These are phyloP conservation scores for Inonotus hispidus DNA, from an alignment of 1,284 basidiomycete genomes.

Conservation along the genomic window DNA sequence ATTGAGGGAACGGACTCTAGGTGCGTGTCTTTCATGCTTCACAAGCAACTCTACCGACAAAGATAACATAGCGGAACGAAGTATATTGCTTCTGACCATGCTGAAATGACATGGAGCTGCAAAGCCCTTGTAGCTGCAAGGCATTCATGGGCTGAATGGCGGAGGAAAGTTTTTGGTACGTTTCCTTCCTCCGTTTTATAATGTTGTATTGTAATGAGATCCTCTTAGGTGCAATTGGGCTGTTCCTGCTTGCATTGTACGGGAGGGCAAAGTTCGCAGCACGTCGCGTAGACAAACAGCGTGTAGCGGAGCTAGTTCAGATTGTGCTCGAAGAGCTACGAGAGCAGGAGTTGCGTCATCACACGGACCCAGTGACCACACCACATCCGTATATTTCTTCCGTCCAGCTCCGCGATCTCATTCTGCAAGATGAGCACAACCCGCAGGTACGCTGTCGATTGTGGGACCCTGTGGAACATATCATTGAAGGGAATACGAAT, in stretches of 20 bases:
- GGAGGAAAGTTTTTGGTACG: slow-evolving; percentile 61
- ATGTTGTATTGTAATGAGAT: slow-evolving; percentile 25
- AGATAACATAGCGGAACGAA: slow-evolving; percentile 51
- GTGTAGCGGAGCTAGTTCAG: slow-evolving; percentile 73
- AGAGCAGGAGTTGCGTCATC: slow-evolving; percentile 82
- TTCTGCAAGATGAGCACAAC: slow-evolving; percentile 80
- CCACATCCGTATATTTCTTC: slow-evolving; percentile 83
- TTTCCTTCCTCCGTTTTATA: slow-evolving; percentile 21
- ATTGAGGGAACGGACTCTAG: slow-evolving; percentile 62
- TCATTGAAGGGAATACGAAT: slow-evolving; percentile 94
- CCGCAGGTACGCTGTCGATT: slow-evolving; percentile 61
- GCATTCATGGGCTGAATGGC: slow-evolving; percentile 67
- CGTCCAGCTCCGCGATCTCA: slow-evolving; percentile 85
- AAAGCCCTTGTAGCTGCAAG: slow-evolving; percentile 62
- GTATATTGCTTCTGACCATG: slow-evolving; percentile 74
- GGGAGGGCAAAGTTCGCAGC: slow-evolving; percentile 42
- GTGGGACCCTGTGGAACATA: slow-evolving; percentile 82
- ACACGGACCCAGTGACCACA: slow-evolving; percentile 76
- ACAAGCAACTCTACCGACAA: not conserved
- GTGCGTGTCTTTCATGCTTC: slow-evolving; percentile 43
- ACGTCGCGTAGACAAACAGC: slow-evolving; percentile 59
- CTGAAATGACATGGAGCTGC: slow-evolving; percentile 70
- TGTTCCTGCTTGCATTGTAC: slow-evolving; percentile 32
- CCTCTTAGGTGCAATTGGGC: slow-evolving; percentile 27
- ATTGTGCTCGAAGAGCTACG: slow-evolving; percentile 78